Evolutionary conservation across 345 rosid species (phyloP), one percentile per base, ranked within the genome.

Genomic region (Citrus cavaleriei): DNA sequence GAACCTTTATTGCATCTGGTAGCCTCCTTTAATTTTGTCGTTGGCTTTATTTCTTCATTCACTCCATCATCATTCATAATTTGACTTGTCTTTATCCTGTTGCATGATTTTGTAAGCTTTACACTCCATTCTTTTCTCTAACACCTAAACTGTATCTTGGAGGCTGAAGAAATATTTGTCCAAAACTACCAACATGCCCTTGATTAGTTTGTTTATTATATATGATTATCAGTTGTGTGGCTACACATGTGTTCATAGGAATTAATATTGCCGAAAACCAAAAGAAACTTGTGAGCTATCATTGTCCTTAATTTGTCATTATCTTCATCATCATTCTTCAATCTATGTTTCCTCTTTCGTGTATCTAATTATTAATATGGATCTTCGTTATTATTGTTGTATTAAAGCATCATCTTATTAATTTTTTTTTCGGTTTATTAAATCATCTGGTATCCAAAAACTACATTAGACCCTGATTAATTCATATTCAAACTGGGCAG

Each of bases 21-120:
- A 28, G 79, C 70, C 68, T 28, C 40, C 40, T 80, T 78, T 78
- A 46, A 49, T 35, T 27, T 72, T 75, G 60, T 42, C 80, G 19
- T 57, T 46, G 19, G 68, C 62, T 46, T 68, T 59, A 58, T 32
- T 61, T 30, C 10, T 62, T 37, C 37, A 65, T 5, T 18, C 6
- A 51, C 58, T 16, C 16, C 58, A 1, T 54, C 58, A 19, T 54
- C 58, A 19, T 18, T 54, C 58, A 18, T 54, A 54, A 54, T 54
- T 57, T 62, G 22, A 73, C 72, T 60, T 73, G 81, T 69, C 38
- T 25, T 68, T 32, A 40, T 60, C 10, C 14, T 73, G 72, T 73
- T 66, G 51, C n/a, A 42, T 42, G 27, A 25, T 61, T 28, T 74
- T 42, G 60, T 27, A 21, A 74, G 40, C 70, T 74, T 59, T 27